Evolutionary conservation across 2,329 filamentous ascomycete genomes (phyloP).

Genomic region (Podosphaera aphanis): DNA sequence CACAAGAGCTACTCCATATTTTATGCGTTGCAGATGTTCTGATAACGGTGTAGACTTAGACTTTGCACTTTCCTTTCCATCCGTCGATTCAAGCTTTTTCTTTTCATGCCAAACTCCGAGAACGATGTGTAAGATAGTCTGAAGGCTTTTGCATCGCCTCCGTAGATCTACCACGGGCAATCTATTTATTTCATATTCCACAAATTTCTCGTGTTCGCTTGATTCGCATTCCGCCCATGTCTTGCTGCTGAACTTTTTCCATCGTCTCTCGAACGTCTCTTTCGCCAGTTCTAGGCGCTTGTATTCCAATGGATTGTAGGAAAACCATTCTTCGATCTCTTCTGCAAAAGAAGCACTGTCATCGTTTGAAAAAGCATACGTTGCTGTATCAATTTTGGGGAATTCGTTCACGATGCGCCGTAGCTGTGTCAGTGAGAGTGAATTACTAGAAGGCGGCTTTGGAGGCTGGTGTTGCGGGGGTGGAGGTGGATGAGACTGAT

Average conservation of each 20-base stretch:
- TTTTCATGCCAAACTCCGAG: slow-evolving; percentile 50
- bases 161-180: slow-evolving; percentile 24
- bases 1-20: slow-evolving; percentile 27
- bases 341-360: slow-evolving; percentile 55
- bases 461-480: slow-evolving; percentile 17
- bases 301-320: slow-evolving; percentile 71
- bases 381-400: slow-evolving; percentile 40
- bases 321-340: slow-evolving; percentile 95
- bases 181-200: slow-evolving; percentile 27
- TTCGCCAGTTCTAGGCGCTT: slow-evolving; percentile 54
- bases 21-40: slow-evolving; percentile 36
- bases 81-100: slow-evolving; percentile 20
- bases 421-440: slow-evolving; percentile 47
- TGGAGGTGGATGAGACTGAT: slow-evolving; percentile 16
- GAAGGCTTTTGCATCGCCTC: slow-evolving; percentile 28
- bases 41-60: slow-evolving; percentile 25
- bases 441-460: slow-evolving; percentile 10
- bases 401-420: slow-evolving; percentile 51
- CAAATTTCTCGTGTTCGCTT: slow-evolving; percentile 31
- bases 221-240: slow-evolving; percentile 45
- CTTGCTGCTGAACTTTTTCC: slow-evolving; percentile 29
- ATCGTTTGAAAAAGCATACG: slow-evolving; percentile 69
- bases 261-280: slow-evolving; percentile 54
- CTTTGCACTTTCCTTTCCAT: slow-evolving; percentile 19
- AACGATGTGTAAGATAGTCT: slow-evolving; percentile 34